phyloP scores from a whole-genome alignment of 1,284 basidiomycete genomes.

The Trichosporon sp. region DNA sequence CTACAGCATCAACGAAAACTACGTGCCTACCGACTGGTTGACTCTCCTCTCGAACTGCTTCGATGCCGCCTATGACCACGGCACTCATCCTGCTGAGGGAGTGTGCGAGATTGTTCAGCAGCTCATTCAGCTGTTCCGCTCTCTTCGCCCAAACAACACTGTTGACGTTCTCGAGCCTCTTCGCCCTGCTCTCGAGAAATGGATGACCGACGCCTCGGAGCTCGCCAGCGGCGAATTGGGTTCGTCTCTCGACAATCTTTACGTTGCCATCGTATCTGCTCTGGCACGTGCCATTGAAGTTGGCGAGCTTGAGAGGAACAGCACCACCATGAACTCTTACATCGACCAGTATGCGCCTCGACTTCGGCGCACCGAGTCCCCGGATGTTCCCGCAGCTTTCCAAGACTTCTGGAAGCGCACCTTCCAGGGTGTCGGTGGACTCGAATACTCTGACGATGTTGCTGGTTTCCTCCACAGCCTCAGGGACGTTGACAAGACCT shows the following conservation, averaged over 20 bases:
- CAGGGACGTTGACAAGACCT: slow-evolving; percentile 28
- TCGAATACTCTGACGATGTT: slow-evolving; percentile 31
- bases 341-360: slow-evolving; percentile 37
- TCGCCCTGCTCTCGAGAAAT: slow-evolving; percentile 15
- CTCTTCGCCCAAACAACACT: slow-evolving; percentile 20
- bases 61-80: slow-evolving; percentile 21
- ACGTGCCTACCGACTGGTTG: slow-evolving; percentile 38
- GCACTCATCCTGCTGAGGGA: neutral
- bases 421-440: slow-evolving; percentile 23
- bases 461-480: slow-evolving; percentile 32
- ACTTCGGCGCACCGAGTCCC: slow-evolving; percentile 23
- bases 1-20: slow-evolving; percentile 34
- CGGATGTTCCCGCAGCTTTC: slow-evolving; percentile 30
- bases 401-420: slow-evolving; percentile 33
- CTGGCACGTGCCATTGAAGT: slow-evolving; percentile 23
- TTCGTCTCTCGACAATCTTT: slow-evolving; percentile 32
- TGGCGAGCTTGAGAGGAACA: slow-evolving; percentile 17
- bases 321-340: slow-evolving; percentile 26
- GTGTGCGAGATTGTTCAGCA: neutral
- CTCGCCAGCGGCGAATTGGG: slow-evolving; percentile 8
- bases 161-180: slow-evolving; percentile 17
- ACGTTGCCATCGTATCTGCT: slow-evolving; percentile 27
- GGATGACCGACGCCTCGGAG: slow-evolving; percentile 26
- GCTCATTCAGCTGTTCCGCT: slow-evolving; percentile 18
- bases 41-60: slow-evolving; percentile 26